These are phyloP conservation scores for Fusarium humuli DNA, from an alignment of 2,329 filamentous ascomycete species.

Conservation along the genomic window DNA sequence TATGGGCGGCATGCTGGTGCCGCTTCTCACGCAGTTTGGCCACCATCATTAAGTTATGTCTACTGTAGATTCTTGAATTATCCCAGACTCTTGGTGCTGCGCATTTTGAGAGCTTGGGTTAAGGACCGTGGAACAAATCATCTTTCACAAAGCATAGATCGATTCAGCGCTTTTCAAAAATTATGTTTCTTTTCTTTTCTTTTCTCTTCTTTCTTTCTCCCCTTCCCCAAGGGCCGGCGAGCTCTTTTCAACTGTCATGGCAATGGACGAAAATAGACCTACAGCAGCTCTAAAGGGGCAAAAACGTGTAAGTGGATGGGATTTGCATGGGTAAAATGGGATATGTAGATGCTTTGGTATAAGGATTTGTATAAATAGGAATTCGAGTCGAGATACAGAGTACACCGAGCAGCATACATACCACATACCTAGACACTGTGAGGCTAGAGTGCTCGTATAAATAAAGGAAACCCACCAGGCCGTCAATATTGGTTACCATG, in stretches of 20 bases:
- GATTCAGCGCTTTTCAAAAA: constrained; percentile 30
- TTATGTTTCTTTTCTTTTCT: not conserved
- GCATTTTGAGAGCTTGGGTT: constrained; percentile 13
- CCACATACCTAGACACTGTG: not conserved
- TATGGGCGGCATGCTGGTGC: constrained; percentile 81
- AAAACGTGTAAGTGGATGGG: constrained; percentile 9
- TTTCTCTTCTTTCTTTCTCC: constrained; percentile 3
- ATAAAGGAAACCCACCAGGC: not conserved
- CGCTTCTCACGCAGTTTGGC: constrained; percentile 80
- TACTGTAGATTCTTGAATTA: constrained; percentile 2
- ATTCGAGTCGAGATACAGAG: constrained; percentile 1
- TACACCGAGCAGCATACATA: not conserved
- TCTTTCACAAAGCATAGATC: constrained; percentile 25
- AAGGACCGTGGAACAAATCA: constrained; percentile 9
- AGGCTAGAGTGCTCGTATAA: not conserved
- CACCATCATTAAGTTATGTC: constrained; percentile 70
- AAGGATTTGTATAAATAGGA: constrained; percentile 19
- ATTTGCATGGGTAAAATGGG: constrained; percentile 14
- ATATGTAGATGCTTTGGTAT: constrained; percentile 30
- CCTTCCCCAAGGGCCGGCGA: constrained; percentile 36
- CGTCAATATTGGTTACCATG: not conserved
- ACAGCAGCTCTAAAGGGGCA: constrained; percentile 12
- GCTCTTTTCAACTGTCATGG: constrained; percentile 32
- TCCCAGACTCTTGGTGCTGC: constrained; percentile 18
- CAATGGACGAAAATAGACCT: constrained; percentile 35